Percentiles rank a stretch among this genome's conserved stretches.
Evolutionary conservation across 139 green algal species (phyloP).

Genomic region (Coelastrella sp.): DNA sequence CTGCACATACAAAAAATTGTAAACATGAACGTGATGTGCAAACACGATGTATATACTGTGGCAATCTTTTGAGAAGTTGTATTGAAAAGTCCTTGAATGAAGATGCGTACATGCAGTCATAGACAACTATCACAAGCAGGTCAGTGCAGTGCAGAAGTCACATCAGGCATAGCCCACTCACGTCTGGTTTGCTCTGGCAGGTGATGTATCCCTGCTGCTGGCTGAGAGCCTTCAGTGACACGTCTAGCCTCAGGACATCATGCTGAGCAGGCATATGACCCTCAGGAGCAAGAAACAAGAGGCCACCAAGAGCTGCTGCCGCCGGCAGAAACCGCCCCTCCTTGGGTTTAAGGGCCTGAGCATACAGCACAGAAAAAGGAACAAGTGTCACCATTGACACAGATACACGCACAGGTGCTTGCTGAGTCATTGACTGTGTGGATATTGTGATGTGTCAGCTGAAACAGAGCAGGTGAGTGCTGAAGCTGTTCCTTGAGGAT

Average conservation of each 20-base stretch:
- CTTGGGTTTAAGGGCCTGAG: constrained; percentile 59
- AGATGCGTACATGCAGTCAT: neutral
- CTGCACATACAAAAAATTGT: neutral
- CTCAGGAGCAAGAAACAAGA: constrained; percentile 73
- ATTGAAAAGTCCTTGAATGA: too few relatives aligned
- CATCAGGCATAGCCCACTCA: neutral
- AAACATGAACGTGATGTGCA: too few relatives aligned
- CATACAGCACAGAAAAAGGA: neutral
- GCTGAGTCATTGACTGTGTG: too few relatives aligned
- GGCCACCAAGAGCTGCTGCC: constrained; percentile 74
- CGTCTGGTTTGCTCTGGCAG: constrained; percentile 56
- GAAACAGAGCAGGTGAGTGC: too few relatives aligned
- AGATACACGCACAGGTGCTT: too few relatives aligned
- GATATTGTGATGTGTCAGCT: too few relatives aligned
- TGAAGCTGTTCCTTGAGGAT: too few relatives aligned
- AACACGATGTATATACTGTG: neutral
- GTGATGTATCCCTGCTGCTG: constrained; percentile 78
- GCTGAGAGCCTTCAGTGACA: constrained; percentile 60
- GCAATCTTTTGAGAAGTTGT: too few relatives aligned
- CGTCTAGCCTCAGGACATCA: constrained; percentile 77
- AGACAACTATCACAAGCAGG: neutral
- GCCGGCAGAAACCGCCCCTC: constrained; percentile 79
- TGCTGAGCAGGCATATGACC: constrained; percentile 66
- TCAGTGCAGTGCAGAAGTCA: neutral
- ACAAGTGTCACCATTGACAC: too few relatives aligned